Base-by-base conservation (phyloP, 805 yeast genomes). In the Saccharomycopsis capsularis region DNA sequence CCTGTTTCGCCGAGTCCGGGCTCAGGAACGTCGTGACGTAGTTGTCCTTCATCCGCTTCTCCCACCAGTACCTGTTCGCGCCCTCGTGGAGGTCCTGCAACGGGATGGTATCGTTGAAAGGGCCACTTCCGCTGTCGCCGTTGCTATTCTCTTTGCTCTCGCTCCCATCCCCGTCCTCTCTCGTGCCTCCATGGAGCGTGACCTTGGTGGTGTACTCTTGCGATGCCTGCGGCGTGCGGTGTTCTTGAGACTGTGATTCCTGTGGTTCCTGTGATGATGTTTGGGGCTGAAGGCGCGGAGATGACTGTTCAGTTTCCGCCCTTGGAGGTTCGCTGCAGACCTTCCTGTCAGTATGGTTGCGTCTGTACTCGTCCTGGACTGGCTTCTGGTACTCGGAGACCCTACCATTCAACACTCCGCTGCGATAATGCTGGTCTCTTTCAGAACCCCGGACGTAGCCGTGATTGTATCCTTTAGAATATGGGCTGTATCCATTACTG, bases 1-100 rank as follows among this genome's bases (percentile, higher is more conserved):
- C 44, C 13, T 41, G 24, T 16, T 29, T 41, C 9, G 39, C 29
- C 3, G 48, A 45, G 30, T 45, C 48, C 11, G 16, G 9, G 9
- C 40, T 40, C 39, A 27, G 38, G 25, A 39, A 41, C n/a, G 43
- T 40, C 4, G 53, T 49, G 3, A 43, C 50, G 34, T 46, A 52
- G 40, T 52, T 42, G 16, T 40, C 40, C 23, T 67, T 65, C 70
- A 73, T 69, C 54, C 81, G 60, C 44, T 62, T 63, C 42, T 68
- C 65, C 80, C 80, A 75, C 76, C 76, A 73, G 49, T 68, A 59
- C 49, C 58, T 65, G 15, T 60, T 51, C n/a, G 66, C 70, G 13
- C 60, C 60, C 16, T 57, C 63, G 52, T 51, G 62, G 44, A 51
- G 57, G 41, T 68, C 72, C 50, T 69, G 73, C 53, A 67, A 51